A percentile compares a stretch with the other conserved stretches of the same genome.
phyloP scores from a whole-genome alignment of 148 eudicot species.

The Rhododendron simsii region DNA sequence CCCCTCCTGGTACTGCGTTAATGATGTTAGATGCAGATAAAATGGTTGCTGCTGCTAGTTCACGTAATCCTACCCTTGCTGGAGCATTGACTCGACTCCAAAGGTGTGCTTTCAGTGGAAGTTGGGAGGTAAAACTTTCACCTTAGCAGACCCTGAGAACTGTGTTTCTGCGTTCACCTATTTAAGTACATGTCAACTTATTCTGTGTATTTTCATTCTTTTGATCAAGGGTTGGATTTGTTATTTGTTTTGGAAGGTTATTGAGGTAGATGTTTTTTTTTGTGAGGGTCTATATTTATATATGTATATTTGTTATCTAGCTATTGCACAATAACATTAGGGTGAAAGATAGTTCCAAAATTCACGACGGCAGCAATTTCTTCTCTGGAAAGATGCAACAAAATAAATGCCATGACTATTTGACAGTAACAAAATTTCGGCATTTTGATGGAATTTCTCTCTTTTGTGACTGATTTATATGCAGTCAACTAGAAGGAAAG shows the following conservation, averaged over 20 bases:
- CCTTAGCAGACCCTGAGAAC: background rate
- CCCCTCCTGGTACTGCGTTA: conserved; percentile 98
- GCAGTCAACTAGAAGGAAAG: background rate
- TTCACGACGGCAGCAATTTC: background rate
- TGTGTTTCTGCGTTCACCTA: background rate
- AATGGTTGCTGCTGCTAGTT: conserved; percentile 99
- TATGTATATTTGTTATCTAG: background rate
- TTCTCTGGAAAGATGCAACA: background rate
- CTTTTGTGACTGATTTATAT: background rate
- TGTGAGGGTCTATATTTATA: background rate
- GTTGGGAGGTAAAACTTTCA: conserved; percentile 78
- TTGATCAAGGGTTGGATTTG: background rate
- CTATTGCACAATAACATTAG: background rate
- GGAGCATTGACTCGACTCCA: conserved; percentile 95
- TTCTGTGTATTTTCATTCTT: background rate
- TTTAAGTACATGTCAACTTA: background rate
- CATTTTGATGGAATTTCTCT: conserved; percentile 1
- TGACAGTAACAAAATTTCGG: background rate
- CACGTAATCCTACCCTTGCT: conserved; percentile 90
- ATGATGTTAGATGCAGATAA: conserved; percentile 99
- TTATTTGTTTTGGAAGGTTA: background rate
- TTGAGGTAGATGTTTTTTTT: background rate
- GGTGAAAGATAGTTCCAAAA: background rate
- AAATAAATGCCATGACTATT: background rate
- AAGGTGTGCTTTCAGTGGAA: conserved; percentile 95